A percentile compares a stretch with the other conserved stretches of the same genome.
Conservation (phyloP, 2,329 filamentous ascomycete genomes). For the Cladosporium sp. region DNA sequence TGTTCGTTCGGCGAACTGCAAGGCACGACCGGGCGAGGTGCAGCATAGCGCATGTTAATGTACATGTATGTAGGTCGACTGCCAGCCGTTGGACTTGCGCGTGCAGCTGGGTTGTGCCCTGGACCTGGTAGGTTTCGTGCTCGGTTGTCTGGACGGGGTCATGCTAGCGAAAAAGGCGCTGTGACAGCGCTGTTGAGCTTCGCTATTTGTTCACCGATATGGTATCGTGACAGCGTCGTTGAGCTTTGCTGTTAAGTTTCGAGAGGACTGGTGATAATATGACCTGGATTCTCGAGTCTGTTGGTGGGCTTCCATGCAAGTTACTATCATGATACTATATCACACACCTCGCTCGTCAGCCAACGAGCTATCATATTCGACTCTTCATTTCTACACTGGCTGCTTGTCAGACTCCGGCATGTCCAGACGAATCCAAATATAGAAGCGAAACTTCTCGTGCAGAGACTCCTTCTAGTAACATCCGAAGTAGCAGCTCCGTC, state of each 20-base stretch:
- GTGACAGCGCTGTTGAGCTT: neutral
- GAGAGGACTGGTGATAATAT: neutral
- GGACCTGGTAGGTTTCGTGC: constrained; percentile 4
- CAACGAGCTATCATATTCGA: too few relatives aligned
- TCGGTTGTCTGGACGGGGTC: neutral
- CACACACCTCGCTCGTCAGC: too few relatives aligned
- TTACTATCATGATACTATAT: too few relatives aligned
- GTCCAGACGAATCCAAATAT: neutral
- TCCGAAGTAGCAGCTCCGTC: neutral
- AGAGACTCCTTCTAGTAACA: neutral
- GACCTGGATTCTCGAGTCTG: neutral
- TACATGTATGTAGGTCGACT: constrained; percentile 8
- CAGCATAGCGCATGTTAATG: constrained; percentile 5
- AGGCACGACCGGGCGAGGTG: constrained; percentile 16
- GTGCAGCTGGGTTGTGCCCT: constrained; percentile 10
- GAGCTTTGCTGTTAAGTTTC: neutral
- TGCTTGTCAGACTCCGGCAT: neutral
- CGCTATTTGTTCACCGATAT: neutral
- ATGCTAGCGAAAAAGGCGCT: neutral
- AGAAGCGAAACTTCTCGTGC: neutral
- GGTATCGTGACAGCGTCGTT: neutral
- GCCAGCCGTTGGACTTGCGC: constrained; percentile 18
- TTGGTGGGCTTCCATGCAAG: neutral
- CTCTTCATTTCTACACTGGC: neutral
- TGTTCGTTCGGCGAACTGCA: constrained; percentile 15